Evolutionary conservation across 1,284 basidiomycete genomes (phyloP).

Genomic region (Cystobasidium slooffiae): DNA sequence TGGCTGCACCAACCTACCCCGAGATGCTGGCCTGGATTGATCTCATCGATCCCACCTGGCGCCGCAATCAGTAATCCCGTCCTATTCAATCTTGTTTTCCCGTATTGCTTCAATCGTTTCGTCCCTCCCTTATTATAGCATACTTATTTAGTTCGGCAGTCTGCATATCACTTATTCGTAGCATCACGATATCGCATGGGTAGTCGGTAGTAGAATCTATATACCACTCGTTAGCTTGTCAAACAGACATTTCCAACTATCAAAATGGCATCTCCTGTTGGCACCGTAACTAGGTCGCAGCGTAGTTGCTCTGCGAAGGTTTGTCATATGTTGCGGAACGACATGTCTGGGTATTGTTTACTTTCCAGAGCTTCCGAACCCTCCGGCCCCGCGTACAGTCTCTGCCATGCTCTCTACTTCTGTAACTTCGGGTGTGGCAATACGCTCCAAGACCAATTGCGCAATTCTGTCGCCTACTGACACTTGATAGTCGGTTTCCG

Average conservation of each 20-base stretch:
- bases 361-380: slow-evolving; percentile 88
- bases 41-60: slow-evolving; percentile 41
- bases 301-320: not conserved
- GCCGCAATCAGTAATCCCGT: slow-evolving; percentile 1
- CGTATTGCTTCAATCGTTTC: not conserved
- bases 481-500: slow-evolving; percentile 89
- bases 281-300: not conserved
- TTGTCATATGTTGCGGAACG: not conserved
- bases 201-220: not conserved
- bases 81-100: not conserved
- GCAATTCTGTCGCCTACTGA: slow-evolving; percentile 90
- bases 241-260: not conserved
- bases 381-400: slow-evolving; percentile 81
- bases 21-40: slow-evolving; percentile 38
- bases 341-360: not conserved
- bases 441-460: slow-evolving; percentile 89
- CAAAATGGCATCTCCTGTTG: not conserved
- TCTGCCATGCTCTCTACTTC: slow-evolving; percentile 86
- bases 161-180: not conserved
- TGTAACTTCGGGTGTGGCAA: slow-evolving; percentile 79
- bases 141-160: not conserved
- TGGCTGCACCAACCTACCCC: slow-evolving; percentile 31
- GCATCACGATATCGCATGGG: not conserved
- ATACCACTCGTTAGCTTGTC: not conserved
- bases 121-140: not conserved